Base-by-base conservation (phyloP, 2,329 filamentous ascomycete species). In the Penicillium sumatraense region DNA sequence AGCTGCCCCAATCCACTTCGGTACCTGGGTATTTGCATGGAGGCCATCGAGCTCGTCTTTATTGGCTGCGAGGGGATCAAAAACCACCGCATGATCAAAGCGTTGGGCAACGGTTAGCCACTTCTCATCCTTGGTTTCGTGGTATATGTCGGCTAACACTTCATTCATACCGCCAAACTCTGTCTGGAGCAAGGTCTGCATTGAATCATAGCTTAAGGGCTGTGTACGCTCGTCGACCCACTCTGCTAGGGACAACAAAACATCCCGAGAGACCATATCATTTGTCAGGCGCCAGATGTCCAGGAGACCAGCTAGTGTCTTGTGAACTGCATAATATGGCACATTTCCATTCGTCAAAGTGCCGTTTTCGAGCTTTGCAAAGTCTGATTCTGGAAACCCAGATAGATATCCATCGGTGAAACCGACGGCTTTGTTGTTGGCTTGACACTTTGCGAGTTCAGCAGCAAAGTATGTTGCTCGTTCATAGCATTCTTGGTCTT, bases 131-230 rank as follows among this genome's bases (percentile, higher is more conserved):
- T 75, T 75, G 0, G 78, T 81, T 50, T 78, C 74, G 31, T 75
- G 75, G 60, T 78, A 81, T 10, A 83, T 66, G 35, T 81, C 75
- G 1, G 80, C 74, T 5, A 83, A 60, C 3, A 82, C 72, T 21
- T 82, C 81, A 60, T 80, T 81, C 80, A 83, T 83, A 27, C 81
- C 81, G 8, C 81, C 81, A 36, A 80, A 82, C 60, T 83, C 81
- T 1, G 79, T 82, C 5, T 72, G 63, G 58, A 83, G 60, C 65
- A 83, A 72, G 2, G 51, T 62, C 49, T 83, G 81, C 80, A 83
- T 81, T 61, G 80, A 71, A 9, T 46, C 56, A 21, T 75, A 73
- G 57, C 67, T 78, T 13, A 83, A 61, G 35, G 72, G 71, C 13
- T 63, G 60, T 1, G 81, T 83, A 3, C 80, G 76, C 1, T 65